These are phyloP conservation scores for Aspergillus quadrilineatus DNA, from an alignment of 2,329 filamentous ascomycete species.

Conservation along the genomic window DNA sequence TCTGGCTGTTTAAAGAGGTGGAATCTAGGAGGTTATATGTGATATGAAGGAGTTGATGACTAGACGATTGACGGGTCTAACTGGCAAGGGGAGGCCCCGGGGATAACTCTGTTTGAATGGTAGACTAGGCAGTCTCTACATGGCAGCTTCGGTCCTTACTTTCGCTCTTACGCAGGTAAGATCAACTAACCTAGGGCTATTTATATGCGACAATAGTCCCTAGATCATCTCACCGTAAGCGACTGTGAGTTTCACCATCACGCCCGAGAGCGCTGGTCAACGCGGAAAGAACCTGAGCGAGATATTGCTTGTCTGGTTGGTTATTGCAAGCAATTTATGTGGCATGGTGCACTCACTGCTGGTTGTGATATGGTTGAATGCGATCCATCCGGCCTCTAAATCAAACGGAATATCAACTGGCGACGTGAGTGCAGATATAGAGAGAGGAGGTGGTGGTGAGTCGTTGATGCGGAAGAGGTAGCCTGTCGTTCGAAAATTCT, in stretches of 20 bases:
- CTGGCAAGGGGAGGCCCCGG: no score
- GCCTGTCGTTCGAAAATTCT: not conserved
- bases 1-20: no score
- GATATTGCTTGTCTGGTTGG: not conserved
- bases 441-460: not conserved
- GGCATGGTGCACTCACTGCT: not conserved
- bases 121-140: no score
- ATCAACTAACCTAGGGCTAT: no score
- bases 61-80: no score
- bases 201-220: no score
- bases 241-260: not conserved
- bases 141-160: no score
- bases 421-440: not conserved
- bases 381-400: not conserved
- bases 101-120: no score
- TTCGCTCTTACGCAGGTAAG: no score
- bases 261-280: not conserved
- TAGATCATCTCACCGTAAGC: no score
- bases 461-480: not conserved
- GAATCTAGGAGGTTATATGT: no score
- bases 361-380: not conserved
- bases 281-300: not conserved
- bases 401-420: not conserved
- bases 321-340: not conserved
- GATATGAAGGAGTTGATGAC: no score